Conservation (phyloP, 2,329 filamentous ascomycete genomes). For the Neodidymelliopsis sp. region DNA sequence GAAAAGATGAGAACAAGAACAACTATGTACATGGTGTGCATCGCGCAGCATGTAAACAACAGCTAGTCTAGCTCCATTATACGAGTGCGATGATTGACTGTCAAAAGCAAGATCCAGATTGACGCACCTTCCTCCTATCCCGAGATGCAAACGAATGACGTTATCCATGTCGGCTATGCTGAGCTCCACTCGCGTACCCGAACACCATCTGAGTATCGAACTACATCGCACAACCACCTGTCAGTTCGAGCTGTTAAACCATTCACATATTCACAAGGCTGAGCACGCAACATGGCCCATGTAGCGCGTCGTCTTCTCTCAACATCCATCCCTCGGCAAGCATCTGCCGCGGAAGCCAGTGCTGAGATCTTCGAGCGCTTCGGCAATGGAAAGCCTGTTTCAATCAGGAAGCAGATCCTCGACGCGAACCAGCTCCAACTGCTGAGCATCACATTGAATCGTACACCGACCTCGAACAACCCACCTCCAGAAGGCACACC, state of each 20-base stretch:
- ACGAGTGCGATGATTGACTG: too few relatives aligned
- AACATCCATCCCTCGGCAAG: constrained; percentile 16
- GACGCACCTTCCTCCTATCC: background rate
- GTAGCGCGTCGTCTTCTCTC: constrained; percentile 31
- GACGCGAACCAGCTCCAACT: constrained; percentile 46
- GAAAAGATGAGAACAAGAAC: background rate
- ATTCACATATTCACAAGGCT: too few relatives aligned
- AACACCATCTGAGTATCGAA: background rate
- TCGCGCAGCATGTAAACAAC: background rate
- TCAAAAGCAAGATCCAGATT: too few relatives aligned
- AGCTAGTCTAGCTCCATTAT: background rate
- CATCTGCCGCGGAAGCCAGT: constrained; percentile 43
- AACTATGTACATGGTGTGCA: background rate
- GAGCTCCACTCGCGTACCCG: background rate
- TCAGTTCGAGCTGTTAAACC: too few relatives aligned
- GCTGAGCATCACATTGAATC: constrained; percentile 38
- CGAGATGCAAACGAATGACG: constrained; percentile 4
- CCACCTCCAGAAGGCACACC: constrained; percentile 37
- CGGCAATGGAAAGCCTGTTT: constrained; percentile 35
- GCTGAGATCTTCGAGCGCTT: constrained; percentile 43
- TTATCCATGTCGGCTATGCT: constrained; percentile 34
- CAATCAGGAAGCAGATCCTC: constrained; percentile 39
- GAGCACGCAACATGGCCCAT: constrained; percentile 28
- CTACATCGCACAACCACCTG: background rate
- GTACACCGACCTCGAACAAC: constrained; percentile 29